These are phyloP conservation scores for Neurospora africana DNA, from an alignment of 495 filamentous ascomycete species.

Conservation along the genomic window DNA sequence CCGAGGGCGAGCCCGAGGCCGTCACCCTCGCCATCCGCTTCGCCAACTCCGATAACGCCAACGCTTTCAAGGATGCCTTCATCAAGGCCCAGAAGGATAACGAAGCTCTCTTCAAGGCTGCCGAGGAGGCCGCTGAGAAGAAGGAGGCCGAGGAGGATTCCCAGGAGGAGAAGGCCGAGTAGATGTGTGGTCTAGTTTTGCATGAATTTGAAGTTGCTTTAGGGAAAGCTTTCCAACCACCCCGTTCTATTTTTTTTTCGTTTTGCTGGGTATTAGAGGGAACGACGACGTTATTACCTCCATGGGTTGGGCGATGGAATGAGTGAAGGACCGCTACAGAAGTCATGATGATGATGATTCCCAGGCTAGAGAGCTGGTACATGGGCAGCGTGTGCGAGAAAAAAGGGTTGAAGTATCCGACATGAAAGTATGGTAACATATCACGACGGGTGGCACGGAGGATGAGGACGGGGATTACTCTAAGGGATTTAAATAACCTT, in stretches of 20 bases:
- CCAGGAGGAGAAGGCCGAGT: slow-evolving; percentile 19
- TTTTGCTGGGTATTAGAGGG: not conserved
- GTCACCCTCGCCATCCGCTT: slow-evolving; percentile 95
- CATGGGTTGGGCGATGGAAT: not conserved
- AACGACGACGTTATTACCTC: not conserved
- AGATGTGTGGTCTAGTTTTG: not conserved
- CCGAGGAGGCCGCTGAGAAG: slow-evolving; percentile 20
- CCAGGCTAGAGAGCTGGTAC: not conserved
- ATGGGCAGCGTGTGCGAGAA: not conserved
- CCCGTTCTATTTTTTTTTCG: not conserved
- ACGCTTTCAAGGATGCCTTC: slow-evolving; percentile 95
- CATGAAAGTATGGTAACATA: not conserved
- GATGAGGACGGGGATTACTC: not conserved
- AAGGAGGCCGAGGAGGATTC: slow-evolving; percentile 15
- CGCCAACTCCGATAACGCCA: slow-evolving; percentile 96
- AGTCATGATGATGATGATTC: not conserved
- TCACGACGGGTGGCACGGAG: not conserved
- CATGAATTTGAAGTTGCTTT: not conserved
- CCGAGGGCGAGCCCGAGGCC: slow-evolving; percentile 94
- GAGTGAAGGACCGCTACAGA: not conserved
- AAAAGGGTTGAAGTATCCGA: not conserved
- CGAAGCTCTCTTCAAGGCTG: slow-evolving; percentile 63
- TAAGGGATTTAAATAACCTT: not conserved
- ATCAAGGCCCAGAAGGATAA: slow-evolving; percentile 97
- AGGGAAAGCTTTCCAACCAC: not conserved